Conservation (phyloP, 148 eudicot species). For the Rhododendron molle region DNA sequence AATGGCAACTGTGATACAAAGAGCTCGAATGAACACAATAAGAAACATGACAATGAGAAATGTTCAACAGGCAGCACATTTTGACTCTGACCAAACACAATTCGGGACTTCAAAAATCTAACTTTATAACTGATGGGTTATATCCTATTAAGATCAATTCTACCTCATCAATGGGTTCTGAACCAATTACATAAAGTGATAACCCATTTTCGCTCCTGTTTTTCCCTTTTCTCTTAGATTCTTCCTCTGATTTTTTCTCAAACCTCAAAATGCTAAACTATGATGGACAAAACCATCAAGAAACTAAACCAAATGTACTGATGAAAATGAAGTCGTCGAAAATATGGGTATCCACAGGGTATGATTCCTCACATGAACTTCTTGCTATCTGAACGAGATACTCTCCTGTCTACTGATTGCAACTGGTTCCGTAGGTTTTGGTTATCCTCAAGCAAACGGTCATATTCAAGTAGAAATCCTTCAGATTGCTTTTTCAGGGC, state of each 20-base stretch:
- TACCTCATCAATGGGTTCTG: not conserved
- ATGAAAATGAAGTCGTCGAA: not conserved
- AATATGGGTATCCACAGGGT: not conserved
- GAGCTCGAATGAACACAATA: not conserved
- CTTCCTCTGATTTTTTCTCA: not conserved
- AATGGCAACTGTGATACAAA: not conserved
- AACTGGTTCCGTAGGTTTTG: slow-evolving; percentile 48
- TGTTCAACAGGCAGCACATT: not conserved
- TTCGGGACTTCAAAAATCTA: not conserved
- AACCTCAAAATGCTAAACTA: not conserved
- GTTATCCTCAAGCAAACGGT: slow-evolving; percentile 51
- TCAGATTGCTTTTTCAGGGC: slow-evolving; percentile 56
- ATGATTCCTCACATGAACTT: slow-evolving; percentile 21
- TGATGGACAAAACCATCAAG: not conserved
- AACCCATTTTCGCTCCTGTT: not conserved
- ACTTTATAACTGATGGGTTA: not conserved
- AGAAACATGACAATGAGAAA: not conserved
- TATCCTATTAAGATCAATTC: not conserved
- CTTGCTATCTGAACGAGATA: slow-evolving; percentile 28
- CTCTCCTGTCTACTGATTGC: slow-evolving; percentile 29
- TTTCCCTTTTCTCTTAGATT: not conserved
- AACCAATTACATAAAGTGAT: not conserved
- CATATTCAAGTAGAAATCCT: slow-evolving; percentile 54
- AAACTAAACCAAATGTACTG: not conserved
- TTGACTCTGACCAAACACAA: not conserved